A percentile compares a stretch with the other conserved stretches of the same genome.
phyloP scores from a whole-genome alignment of 768 basidiomycete genomes.

The Cubamyces sp. region DNA sequence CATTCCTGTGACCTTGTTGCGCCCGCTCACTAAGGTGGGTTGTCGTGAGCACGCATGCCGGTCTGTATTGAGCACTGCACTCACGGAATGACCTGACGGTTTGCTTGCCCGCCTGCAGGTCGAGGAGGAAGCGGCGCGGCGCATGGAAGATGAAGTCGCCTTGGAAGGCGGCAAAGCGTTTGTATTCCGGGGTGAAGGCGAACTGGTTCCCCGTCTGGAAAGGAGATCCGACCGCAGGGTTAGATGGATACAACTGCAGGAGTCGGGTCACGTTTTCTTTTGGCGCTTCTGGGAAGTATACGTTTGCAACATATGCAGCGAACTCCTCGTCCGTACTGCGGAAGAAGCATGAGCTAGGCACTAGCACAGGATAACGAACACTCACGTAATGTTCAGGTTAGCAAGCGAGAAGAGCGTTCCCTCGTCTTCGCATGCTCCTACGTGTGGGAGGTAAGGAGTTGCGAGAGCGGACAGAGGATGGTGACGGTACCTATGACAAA shows the following conservation, averaged over 20 bases:
- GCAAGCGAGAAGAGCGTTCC: conserved; percentile 46
- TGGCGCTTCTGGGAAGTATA: conserved; percentile 32
- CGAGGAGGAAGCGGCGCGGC: conserved; percentile 50
- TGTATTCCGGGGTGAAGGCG: conserved; percentile 53
- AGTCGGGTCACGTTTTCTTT: conserved; percentile 24
- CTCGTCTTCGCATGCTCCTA: conserved; percentile 59
- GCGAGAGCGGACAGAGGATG: too few species aligned
- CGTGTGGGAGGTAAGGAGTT: too few species aligned
- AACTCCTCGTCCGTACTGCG: conserved; percentile 29
- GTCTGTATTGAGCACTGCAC: conserved; percentile 11
- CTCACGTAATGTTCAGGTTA: conserved; percentile 35
- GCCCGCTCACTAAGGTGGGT: conserved; percentile 16
- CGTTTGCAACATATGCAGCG: conserved; percentile 20
- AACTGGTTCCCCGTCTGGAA: conserved; percentile 51
- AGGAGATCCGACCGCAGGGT: conserved; percentile 51
- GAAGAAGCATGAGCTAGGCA: background rate
- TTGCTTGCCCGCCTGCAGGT: conserved; percentile 42
- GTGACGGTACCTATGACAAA: conserved; percentile 44
- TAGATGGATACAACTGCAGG: conserved; percentile 37
- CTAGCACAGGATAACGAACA: background rate
- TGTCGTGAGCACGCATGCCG: background rate
- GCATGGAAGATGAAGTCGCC: conserved; percentile 56
- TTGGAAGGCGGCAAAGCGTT: conserved; percentile 52
- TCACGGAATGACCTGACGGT: conserved; percentile 47
- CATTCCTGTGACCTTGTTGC: conserved; percentile 18